A percentile compares a stretch with the other conserved stretches of the same genome.
phyloP scores from a whole-genome alignment of 805 yeast species.

The Candida nanaspora region DNA sequence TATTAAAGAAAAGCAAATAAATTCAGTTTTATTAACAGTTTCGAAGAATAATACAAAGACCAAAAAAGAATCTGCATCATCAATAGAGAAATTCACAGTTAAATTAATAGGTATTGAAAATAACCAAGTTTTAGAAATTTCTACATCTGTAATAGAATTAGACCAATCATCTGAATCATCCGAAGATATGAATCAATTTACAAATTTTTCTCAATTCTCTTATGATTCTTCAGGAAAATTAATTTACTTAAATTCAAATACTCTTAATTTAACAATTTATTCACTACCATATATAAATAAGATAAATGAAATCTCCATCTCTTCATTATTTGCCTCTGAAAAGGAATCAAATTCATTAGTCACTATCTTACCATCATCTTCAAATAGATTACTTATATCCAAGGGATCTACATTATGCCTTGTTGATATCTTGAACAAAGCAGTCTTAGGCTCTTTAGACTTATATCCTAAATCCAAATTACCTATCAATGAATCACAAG shows the following conservation, averaged over 20 bases:
- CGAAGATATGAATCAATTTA: conserved; percentile 3
- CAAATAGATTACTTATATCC: conserved; percentile 40
- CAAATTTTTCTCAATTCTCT: conserved; percentile 5
- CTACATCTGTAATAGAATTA: conserved; percentile 17
- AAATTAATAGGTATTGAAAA: conserved; percentile 20
- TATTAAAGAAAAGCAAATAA: conserved; percentile 14
- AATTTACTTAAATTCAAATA: conserved; percentile 14
- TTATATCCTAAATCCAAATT: conserved; percentile 23
- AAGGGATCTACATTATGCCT: conserved; percentile 32
- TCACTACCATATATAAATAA: conserved; percentile 26
- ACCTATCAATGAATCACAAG: neutral
- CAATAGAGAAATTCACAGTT: conserved; percentile 11
- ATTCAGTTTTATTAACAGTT: conserved; percentile 15
- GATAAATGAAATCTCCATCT: conserved; percentile 19
- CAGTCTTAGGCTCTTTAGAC: conserved; percentile 26
- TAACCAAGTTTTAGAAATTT: conserved; percentile 21
- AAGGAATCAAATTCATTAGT: conserved; percentile 11
- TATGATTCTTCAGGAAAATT: conserved; percentile 25
- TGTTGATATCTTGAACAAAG: conserved; percentile 37
- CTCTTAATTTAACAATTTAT: conserved; percentile 14
- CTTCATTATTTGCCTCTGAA: conserved; percentile 14
- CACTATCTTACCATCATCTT: conserved; percentile 33
- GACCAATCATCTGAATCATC: neutral
- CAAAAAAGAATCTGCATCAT: conserved; percentile 3
- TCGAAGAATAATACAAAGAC: conserved; percentile 7